Percentiles rank a stretch among this genome's conserved stretches.
Conservation (phyloP, 352 stramenopile species). For the Globisporangium rhizosaccharum region DNA sequence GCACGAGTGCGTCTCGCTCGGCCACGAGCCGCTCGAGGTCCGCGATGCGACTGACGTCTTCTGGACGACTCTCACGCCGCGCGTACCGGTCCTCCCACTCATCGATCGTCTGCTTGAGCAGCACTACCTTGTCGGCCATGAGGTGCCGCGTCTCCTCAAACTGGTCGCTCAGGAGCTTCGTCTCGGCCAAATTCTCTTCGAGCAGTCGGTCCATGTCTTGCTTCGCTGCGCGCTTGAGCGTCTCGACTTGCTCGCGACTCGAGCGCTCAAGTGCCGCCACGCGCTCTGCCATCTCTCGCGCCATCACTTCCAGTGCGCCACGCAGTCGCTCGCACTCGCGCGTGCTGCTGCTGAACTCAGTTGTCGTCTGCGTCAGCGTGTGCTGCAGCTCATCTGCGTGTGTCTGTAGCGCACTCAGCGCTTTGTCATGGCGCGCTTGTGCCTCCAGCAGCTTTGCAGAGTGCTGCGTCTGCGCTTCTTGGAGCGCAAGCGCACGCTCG, state of each 20-base stretch:
- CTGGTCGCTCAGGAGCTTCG: slow-evolving; percentile 54
- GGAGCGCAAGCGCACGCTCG: slow-evolving; percentile 23
- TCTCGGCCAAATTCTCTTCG: slow-evolving; percentile 66
- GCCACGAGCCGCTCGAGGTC: slow-evolving; percentile 54
- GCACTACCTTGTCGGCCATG: slow-evolving; percentile 44
- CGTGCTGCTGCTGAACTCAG: slow-evolving; percentile 23
- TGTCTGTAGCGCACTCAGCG: slow-evolving; percentile 20
- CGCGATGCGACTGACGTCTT: slow-evolving; percentile 80
- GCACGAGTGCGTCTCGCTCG: slow-evolving; percentile 68
- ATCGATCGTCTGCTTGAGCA: slow-evolving; percentile 32
- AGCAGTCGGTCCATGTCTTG: slow-evolving; percentile 61
- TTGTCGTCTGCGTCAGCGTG: slow-evolving; percentile 22
- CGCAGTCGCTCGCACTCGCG: slow-evolving; percentile 26
- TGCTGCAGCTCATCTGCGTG: slow-evolving; percentile 20
- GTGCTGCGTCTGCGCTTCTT: slow-evolving; percentile 14
- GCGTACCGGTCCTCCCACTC: slow-evolving; percentile 63
- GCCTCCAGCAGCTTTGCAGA: slow-evolving; percentile 15
- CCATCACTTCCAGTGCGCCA: slow-evolving; percentile 26
- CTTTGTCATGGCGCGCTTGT: slow-evolving; percentile 19
- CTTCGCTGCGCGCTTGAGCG: slow-evolving; percentile 48
- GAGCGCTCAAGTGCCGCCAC: slow-evolving; percentile 27
- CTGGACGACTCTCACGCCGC: slow-evolving; percentile 51
- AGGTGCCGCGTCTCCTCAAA: slow-evolving; percentile 57
- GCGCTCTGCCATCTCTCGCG: slow-evolving; percentile 26
- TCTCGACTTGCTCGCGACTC: slow-evolving; percentile 45